Base-by-base conservation (phyloP, 2,329 filamentous ascomycete species). In the Botrytis elliptica region DNA sequence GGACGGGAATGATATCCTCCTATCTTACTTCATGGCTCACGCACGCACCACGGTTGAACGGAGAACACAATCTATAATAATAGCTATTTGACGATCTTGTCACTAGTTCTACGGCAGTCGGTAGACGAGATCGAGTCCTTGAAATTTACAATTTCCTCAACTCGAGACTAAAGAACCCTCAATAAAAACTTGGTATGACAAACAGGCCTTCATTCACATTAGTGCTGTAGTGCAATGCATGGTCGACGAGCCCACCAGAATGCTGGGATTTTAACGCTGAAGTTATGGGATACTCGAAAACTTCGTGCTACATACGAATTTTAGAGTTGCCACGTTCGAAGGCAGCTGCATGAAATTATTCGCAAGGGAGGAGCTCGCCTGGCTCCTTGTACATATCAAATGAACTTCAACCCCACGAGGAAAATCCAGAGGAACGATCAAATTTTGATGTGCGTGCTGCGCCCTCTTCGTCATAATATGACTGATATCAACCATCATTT, bases 281-380 rank as follows among this genome's bases (percentile, higher is more conserved):
- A 57, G 20, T 42, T 36, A 60, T 42, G 65, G 67, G 60, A 68
- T 38, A 25, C 29, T 52, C 7, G 5, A 64, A 29, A 46, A 63
- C 44, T n/a, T 52, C 38, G 44, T 75, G 74, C 74, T 68, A 74
- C 55, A 68, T 74, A 66, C 72, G 20, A 18, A 68, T 42, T 18
- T 40, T 57, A 42, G 8, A 40, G 73, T 73, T 44, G 72, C 70
- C 71, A 74, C 63, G 29, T 74, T 77, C 72, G 57, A 52, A 75
- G 73, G 68, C 46, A 49, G 52, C 46, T 75, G 73, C 74, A 74
- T 73, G 42, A 57, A 59, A 65, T 52, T 67, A 40, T 68, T 69
- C 68, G 70, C 64, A 66, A 49, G 66, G 67, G 59, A 68, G 40
- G 40, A 33, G 33, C 46, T 40, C 64, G 64, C 33, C 29, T 52